These are phyloP conservation scores for Skeletonema costatum DNA, from an alignment of 108 stramenopile genomes.

Conservation along the genomic window DNA sequence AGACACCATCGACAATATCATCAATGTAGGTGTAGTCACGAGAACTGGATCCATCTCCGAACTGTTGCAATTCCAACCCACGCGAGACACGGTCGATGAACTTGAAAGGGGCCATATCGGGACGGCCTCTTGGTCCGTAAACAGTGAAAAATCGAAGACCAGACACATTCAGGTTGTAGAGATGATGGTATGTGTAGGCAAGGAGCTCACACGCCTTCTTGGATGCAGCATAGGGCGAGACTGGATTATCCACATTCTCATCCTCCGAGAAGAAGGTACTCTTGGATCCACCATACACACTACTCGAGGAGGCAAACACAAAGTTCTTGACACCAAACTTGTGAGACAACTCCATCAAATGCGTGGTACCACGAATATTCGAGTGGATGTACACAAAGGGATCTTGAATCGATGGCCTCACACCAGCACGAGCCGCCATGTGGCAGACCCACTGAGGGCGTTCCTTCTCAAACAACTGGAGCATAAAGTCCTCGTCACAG, in stretches of 20 bases:
- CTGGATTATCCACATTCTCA: conserved; percentile 95
- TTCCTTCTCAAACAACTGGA: conserved; percentile 76
- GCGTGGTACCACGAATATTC: conserved; percentile 96
- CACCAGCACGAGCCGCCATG: conserved; percentile 96
- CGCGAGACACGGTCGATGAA: conserved; percentile 94
- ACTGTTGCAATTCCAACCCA: conserved; percentile 95
- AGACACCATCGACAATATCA: conserved; percentile 98
- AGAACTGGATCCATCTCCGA: conserved; percentile 93
- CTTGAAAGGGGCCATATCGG: conserved; percentile 98
- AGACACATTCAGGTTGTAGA: conserved; percentile 92
- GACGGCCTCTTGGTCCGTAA: conserved; percentile 94
- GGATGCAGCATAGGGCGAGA: conserved; percentile 96
- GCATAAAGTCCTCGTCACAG: conserved; percentile 90
- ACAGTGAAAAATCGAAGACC: conserved; percentile 98
- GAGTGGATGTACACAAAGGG: conserved; percentile 97
- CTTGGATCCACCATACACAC: conserved; percentile 96
- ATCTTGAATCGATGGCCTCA: conserved; percentile 94
- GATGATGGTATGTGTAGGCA: conserved; percentile 96
- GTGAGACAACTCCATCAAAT: conserved; percentile 88
- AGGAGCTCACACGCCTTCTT: conserved; percentile 98
- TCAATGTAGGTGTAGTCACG: conserved; percentile 99
- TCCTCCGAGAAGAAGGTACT: conserved; percentile 91
- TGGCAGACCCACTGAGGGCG: conserved; percentile 92
- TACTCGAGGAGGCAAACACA: conserved; percentile 94
- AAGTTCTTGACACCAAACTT: conserved; percentile 91